These are phyloP conservation scores for Vigna unguiculata DNA, from an alignment of 306 rosid genomes.

Conservation along the genomic window DNA sequence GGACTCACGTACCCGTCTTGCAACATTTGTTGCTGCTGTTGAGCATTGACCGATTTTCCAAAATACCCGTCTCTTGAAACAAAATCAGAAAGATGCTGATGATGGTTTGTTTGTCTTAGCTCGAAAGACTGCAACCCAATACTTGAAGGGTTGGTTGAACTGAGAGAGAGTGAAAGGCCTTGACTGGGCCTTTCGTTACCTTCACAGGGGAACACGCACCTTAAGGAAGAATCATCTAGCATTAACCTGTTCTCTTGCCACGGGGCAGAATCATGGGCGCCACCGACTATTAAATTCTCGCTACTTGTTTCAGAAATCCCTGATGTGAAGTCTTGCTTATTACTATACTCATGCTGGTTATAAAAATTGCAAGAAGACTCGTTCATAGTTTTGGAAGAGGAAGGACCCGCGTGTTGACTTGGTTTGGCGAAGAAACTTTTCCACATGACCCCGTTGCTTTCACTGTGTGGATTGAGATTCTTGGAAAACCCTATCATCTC, in stretches of 20 bases:
- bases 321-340: constrained; percentile 55
- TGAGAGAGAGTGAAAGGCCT: constrained; percentile 90
- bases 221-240: constrained; percentile 77
- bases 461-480: constrained; percentile 46
- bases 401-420: constrained; percentile 49
- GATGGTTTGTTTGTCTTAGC: constrained; percentile 55
- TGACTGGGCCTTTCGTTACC: constrained; percentile 92
- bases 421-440: constrained; percentile 49
- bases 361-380: constrained; percentile 49
- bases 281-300: constrained; percentile 62
- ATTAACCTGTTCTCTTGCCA: constrained; percentile 61
- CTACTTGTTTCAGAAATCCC: constrained; percentile 60
- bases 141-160: constrained; percentile 70
- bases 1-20: constrained; percentile 43
- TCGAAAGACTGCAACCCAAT: constrained; percentile 80
- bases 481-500: constrained; percentile 78
- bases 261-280: constrained; percentile 43
- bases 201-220: constrained; percentile 84
- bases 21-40: constrained; percentile 40
- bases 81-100: constrained; percentile 45
- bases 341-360: constrained; percentile 42
- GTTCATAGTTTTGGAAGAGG: constrained; percentile 56
- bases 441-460: constrained; percentile 47
- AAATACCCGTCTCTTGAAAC: constrained; percentile 35
- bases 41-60: constrained; percentile 34